Conservation (phyloP, 805 yeast genomes). For the Torulaspora franciscae region DNA sequence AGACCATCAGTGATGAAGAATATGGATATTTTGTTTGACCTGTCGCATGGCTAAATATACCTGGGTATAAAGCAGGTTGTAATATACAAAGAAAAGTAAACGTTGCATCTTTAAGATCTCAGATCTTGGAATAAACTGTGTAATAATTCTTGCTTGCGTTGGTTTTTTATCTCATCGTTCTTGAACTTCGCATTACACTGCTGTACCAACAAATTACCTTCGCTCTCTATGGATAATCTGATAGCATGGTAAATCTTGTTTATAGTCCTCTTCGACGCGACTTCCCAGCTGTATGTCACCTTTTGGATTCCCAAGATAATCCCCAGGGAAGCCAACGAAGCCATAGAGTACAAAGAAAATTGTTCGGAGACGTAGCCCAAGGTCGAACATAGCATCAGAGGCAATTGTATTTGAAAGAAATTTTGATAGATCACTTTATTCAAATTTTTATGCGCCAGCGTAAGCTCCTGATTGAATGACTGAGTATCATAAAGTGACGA, state of each 20-base stretch:
- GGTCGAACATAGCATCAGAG: constrained; percentile 26
- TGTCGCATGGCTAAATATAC: constrained; percentile 1
- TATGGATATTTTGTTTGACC: constrained; percentile 30
- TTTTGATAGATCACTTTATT: constrained; percentile 27
- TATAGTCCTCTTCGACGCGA: constrained; percentile 14
- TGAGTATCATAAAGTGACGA: constrained; percentile 17
- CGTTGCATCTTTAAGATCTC: not conserved
- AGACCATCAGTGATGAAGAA: constrained; percentile 41
- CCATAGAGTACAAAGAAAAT: constrained; percentile 33
- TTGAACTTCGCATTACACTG: constrained; percentile 6
- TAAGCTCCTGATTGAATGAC: constrained; percentile 21
- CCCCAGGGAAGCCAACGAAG: constrained; percentile 33
- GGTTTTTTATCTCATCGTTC: not conserved
- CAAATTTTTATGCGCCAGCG: constrained; percentile 25
- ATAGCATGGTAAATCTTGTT: constrained; percentile 11
- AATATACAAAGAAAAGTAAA: not conserved
- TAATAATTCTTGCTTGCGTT: constrained; percentile 1
- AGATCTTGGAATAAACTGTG: not conserved
- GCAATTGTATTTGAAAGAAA: constrained; percentile 33
- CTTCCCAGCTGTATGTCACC: constrained; percentile 31
- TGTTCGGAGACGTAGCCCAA: constrained; percentile 30
- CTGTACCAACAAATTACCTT: constrained; percentile 6
- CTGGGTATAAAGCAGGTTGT: constrained; percentile 1
- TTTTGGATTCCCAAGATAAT: constrained; percentile 32
- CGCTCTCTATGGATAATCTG: constrained; percentile 17